Base-by-base conservation (phyloP, 768 basidiomycete genomes). In the Postia placenta region DNA sequence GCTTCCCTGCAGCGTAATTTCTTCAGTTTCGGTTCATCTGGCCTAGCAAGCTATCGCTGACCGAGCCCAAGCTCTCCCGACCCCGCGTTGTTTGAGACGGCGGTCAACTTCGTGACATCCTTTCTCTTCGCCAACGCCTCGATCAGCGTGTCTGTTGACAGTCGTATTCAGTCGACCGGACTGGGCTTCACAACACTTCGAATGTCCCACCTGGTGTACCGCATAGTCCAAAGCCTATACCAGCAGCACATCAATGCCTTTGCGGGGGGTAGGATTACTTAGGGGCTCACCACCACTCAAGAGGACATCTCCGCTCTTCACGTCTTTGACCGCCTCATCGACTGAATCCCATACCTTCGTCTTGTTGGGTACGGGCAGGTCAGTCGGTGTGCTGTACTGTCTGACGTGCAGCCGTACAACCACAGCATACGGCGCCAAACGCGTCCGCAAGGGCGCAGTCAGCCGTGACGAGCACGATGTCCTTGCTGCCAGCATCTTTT, bases 31-130 rank as follows among this genome's bases (percentile, higher is more conserved):
- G 42, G 6, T 17, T 20, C 12, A 27, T 11, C 14, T 25, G 28
- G 24, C 25, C 37, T 23, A 2, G 15, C 7, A 41, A 23, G 23
- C 20, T 12, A 17, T 12, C 11, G 54, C 64, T 45, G 51, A 86
- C 87, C 87, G 39, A 92, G 75, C 25, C 89, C 89, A 19, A 71
- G 77, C 56, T 85, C 75, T 23, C 75, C 77, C 19, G 77, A 71
- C 0, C 90, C 92, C 33, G 87, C 86, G 67, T 95, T 94, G 64
- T 95, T 95, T 15, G 89, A 92, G 19, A 94, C 85, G 38, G 83
- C 91, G 25, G 83, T 92, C 45, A 96, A 68, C 55, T 81, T 70
- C 37, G 60, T 73, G n/a, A 94, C 79, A 40, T 90, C 86, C 50
- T 76, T 79, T 50, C 91, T 78, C 63, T 78, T 81, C 6, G 81